Evolutionary conservation across 495 filamentous ascomycete species (phyloP).

Genomic region (Penicillium malachiteum): DNA sequence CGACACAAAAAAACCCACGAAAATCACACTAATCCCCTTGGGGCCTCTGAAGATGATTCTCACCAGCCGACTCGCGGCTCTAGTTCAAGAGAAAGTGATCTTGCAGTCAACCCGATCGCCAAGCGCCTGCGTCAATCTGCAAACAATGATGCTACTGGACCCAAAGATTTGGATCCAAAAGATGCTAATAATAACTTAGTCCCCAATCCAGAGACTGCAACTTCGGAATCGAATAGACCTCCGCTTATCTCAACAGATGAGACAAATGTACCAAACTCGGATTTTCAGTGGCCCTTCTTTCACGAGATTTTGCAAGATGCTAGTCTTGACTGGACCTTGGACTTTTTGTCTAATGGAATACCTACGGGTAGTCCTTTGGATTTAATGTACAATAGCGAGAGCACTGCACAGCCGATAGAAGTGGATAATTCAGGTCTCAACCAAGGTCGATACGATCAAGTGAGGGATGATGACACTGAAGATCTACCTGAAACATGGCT

Average conservation of each 20-base stretch:
- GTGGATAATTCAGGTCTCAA: neutral
- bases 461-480: neutral
- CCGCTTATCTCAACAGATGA: neutral
- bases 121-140: neutral
- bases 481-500: neutral
- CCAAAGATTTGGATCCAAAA: neutral
- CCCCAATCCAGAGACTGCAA: neutral
- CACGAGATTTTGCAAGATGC: slow-evolving; percentile 2
- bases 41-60: too few species aligned
- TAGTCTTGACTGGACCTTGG: slow-evolving; percentile 10
- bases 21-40: neutral
- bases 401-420: neutral
- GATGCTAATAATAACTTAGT: too few species aligned
- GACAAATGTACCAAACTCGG: neutral
- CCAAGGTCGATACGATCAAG: neutral
- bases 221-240: neutral
- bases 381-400: neutral
- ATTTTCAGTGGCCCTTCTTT: slow-evolving; percentile 7
- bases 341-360: slow-evolving; percentile 4
- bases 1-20: neutral
- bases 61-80: too few species aligned
- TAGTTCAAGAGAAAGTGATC: neutral
- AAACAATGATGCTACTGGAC: neutral
- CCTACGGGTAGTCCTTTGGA: slow-evolving; percentile 4
- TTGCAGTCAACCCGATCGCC: neutral